These are phyloP conservation scores for Amaranthus cruentus DNA, from an alignment of 148 eudicot genomes.

Conservation along the genomic window DNA sequence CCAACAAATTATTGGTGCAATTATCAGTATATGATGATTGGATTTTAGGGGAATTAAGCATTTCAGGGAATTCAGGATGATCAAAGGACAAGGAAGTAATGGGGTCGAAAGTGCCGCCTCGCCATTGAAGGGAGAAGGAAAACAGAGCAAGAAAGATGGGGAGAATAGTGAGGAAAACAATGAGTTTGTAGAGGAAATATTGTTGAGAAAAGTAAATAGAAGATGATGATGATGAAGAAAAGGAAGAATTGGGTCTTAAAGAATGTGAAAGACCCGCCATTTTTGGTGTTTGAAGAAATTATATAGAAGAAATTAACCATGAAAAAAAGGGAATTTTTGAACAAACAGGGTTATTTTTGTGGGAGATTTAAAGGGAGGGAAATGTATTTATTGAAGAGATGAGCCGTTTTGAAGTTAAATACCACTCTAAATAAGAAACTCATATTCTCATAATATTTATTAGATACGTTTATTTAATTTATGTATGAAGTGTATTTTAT, in stretches of 20 bases:
- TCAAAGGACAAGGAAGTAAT: slow-evolving; percentile 30
- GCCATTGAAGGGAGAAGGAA: slow-evolving; percentile 59
- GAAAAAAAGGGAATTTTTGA: too few relatives aligned
- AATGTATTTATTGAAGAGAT: too few relatives aligned
- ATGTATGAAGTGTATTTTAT: too few relatives aligned
- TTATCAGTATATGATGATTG: slow-evolving; percentile 16
- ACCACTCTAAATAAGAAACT: too few relatives aligned
- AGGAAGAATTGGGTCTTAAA: slow-evolving; percentile 37
- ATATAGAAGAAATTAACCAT: too few relatives aligned
- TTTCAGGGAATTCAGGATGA: slow-evolving; percentile 31
- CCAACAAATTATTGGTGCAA: slow-evolving; percentile 30
- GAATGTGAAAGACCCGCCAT: slow-evolving; percentile 52
- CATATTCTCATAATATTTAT: too few relatives aligned
- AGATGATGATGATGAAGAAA: slow-evolving; percentile 16
- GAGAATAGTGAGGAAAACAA: slow-evolving; percentile 37
- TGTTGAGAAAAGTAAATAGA: slow-evolving; percentile 23
- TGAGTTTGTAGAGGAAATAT: slow-evolving; percentile 25
- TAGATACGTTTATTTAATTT: too few relatives aligned
- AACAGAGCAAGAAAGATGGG: slow-evolving; percentile 40
- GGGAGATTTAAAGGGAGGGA: too few relatives aligned
- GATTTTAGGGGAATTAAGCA: slow-evolving; percentile 20
- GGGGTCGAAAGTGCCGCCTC: slow-evolving; percentile 31
- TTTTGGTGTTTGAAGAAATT: slow-evolving; percentile 18
- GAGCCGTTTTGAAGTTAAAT: too few relatives aligned
- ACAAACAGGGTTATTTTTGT: too few relatives aligned